Evolutionary conservation across 768 basidiomycete species (phyloP).

Genomic region (Agaricus subrufescens): DNA sequence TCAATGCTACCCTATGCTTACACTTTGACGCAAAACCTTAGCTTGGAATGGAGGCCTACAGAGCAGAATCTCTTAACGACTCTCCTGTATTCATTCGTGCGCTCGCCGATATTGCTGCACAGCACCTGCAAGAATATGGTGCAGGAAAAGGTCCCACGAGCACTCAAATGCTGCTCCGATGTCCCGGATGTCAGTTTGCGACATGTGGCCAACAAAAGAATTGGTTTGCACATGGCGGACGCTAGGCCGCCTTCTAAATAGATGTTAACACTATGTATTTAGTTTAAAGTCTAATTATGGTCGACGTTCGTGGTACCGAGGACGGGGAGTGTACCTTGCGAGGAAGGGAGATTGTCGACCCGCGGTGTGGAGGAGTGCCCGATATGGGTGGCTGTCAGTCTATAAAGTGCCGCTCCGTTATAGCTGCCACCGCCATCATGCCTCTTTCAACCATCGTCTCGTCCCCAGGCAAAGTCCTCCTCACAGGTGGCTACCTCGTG

Average conservation of each 20-base stretch:
- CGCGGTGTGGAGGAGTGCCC: conserved; percentile 5
- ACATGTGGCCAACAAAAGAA: conserved; percentile 84
- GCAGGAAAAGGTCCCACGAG: conserved; percentile 63
- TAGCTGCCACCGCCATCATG: conserved; percentile 27
- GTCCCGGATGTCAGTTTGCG: conserved; percentile 90
- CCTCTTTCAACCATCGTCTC: conserved; percentile 67
- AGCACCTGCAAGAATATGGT: conserved; percentile 66
- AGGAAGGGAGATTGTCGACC: not conserved
- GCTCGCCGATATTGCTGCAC: conserved; percentile 83
- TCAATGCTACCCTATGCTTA: conserved; percentile 16
- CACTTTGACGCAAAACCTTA: conserved; percentile 25
- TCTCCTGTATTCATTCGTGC: conserved; percentile 96
- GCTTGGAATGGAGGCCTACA: conserved; percentile 88
- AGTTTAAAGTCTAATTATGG: conserved; percentile 9
- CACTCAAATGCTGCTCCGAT: conserved; percentile 79
- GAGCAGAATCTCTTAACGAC: conserved; percentile 90
- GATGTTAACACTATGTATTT: not conserved
- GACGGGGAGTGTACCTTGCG: not conserved
- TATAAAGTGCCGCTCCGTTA: conserved; percentile 13
- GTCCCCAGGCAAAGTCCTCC: conserved; percentile 90
- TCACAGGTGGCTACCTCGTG: conserved; percentile 96
- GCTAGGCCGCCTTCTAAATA: conserved; percentile 18
- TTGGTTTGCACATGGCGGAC: conserved; percentile 83
- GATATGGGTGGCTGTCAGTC: conserved; percentile 3
- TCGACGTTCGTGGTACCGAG: conserved; percentile 6